Percentiles rank a stretch among this genome's conserved stretches.
These are phyloP conservation scores for Plantago rigida DNA, from an alignment of 305 asterid genomes.

Conservation along the genomic window DNA sequence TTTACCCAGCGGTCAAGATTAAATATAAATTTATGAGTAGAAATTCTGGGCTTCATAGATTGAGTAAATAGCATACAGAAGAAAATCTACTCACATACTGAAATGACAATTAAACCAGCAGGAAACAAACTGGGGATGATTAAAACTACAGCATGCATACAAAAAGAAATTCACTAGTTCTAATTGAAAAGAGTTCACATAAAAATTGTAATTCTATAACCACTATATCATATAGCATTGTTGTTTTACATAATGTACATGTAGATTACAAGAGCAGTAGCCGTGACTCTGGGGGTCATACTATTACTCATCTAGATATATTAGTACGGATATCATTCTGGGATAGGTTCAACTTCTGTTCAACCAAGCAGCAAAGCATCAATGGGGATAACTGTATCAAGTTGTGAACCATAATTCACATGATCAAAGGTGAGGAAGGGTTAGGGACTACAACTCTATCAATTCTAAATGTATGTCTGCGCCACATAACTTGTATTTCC, in stretches of 20 bases:
- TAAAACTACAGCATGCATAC: background rate
- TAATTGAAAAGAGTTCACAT: background rate
- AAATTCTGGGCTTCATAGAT: too few species aligned
- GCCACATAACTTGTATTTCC: conserved; percentile 63
- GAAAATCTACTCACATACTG: too few species aligned
- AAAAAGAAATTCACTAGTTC: background rate
- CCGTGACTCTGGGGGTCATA: conserved; percentile 21
- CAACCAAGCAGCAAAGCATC: conserved; percentile 50
- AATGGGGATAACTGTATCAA: conserved; percentile 26
- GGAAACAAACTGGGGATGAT: background rate
- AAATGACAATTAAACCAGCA: background rate
- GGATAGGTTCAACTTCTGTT: conserved; percentile 77
- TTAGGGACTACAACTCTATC: conserved; percentile 42
- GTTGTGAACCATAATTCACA: conserved; percentile 82
- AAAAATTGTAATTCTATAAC: conserved; percentile 1
- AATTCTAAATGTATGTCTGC: conserved; percentile 60
- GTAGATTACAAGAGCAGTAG: conserved; percentile 32
- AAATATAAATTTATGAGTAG: background rate
- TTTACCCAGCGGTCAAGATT: background rate
- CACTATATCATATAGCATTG: background rate
- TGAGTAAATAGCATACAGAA: too few species aligned
- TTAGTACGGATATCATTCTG: conserved; percentile 23
- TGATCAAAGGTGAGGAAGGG: conserved; percentile 15
- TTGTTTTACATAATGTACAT: conserved; percentile 31
- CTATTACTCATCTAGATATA: conserved; percentile 24